A percentile compares a stretch with the other conserved stretches of the same genome.
Conservation (phyloP, 306 rosid species). For the Trifolium subterraneum region DNA sequence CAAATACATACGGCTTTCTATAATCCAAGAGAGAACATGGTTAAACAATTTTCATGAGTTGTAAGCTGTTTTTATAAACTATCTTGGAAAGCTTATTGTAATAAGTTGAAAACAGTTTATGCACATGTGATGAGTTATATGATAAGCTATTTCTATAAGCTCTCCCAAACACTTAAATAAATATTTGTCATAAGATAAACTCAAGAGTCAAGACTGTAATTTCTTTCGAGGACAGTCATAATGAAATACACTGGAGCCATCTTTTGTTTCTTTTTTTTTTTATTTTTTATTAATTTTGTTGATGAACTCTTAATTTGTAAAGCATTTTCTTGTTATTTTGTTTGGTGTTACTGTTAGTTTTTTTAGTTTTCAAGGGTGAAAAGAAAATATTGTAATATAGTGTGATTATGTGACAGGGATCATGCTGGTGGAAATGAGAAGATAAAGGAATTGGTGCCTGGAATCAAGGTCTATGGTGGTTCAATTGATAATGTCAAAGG, state of each 20-base stretch:
- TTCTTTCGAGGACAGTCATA: no score
- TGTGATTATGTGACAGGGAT: constrained; percentile 55
- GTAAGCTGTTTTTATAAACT: neutral
- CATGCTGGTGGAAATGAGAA: constrained; percentile 93
- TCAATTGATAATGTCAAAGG: constrained; percentile 85
- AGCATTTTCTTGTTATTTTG: constrained; percentile 16
- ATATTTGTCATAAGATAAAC: no score
- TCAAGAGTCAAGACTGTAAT: no score
- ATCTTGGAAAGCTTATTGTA: neutral
- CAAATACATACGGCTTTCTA: neutral
- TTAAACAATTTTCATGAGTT: neutral
- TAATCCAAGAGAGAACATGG: neutral
- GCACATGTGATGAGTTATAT: neutral
- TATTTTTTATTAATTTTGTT: neutral
- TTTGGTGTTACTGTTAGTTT: neutral
- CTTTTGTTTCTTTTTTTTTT: neutral
- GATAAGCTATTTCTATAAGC: neutral
- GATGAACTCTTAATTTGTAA: neutral
- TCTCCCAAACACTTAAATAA: neutral
- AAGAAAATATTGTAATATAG: neutral
- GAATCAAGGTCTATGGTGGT: constrained; percentile 88
- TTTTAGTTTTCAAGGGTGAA: neutral
- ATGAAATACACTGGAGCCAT: neutral
- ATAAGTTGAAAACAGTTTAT: neutral
- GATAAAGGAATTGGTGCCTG: constrained; percentile 82